Percentiles rank a stretch among this genome's conserved stretches.
phyloP scores from a whole-genome alignment of 345 rosid genomes.

The Populus deltoides region DNA sequence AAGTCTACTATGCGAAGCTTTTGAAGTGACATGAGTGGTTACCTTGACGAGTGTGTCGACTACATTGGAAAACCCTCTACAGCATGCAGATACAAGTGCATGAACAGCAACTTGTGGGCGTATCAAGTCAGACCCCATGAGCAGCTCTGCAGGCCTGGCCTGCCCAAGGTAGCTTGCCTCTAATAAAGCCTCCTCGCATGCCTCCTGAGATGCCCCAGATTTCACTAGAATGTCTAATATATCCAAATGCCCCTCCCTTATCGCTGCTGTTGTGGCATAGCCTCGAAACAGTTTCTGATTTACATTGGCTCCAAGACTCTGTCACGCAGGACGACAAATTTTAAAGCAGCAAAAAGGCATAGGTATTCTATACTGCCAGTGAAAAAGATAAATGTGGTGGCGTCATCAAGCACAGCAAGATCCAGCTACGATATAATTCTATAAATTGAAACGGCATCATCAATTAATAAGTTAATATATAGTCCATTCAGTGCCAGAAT shows the following conservation, averaged over 20 bases:
- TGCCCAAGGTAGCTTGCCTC: slow-evolving; percentile 27
- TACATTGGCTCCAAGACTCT: slow-evolving; percentile 26
- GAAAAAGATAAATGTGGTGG: too few relatives aligned
- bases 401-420: too few relatives aligned
- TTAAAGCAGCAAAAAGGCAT: too few relatives aligned
- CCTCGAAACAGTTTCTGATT: slow-evolving; percentile 33
- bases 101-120: slow-evolving; percentile 27
- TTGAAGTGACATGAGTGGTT: not conserved
- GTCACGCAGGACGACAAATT: not conserved
- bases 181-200: slow-evolving; percentile 30
- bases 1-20: not conserved
- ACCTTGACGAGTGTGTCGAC: slow-evolving; percentile 29
- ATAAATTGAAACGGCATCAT: too few relatives aligned
- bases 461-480: too few relatives aligned
- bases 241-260: slow-evolving; percentile 28
- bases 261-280: slow-evolving; percentile 28
- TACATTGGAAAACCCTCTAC: slow-evolving; percentile 23
- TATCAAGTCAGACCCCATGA: slow-evolving; percentile 22
- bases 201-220: slow-evolving; percentile 31
- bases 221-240: slow-evolving; percentile 17
- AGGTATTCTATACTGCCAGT: too few relatives aligned
- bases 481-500: too few relatives aligned
- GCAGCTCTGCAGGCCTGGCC: slow-evolving; percentile 18
- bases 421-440: too few relatives aligned
- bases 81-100: slow-evolving; percentile 28